phyloP scores from a whole-genome alignment of 2,329 filamentous ascomycete genomes.

The Blastomyces emzantsi region DNA sequence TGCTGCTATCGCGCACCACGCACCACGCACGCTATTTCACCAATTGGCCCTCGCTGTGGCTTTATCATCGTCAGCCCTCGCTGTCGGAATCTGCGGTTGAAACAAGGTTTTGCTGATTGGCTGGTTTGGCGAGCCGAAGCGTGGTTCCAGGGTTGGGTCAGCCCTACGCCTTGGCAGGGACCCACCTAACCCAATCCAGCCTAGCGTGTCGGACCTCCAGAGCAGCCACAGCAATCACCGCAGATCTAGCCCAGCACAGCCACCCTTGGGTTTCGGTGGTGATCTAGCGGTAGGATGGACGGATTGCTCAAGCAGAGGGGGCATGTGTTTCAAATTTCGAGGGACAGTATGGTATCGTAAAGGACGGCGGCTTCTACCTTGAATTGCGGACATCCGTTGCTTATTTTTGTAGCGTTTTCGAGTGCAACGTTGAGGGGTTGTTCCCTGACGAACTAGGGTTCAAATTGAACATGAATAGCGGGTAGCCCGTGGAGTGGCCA shows the following conservation, averaged over 20 bases:
- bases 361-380: neutral
- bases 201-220: neutral
- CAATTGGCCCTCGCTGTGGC: neutral
- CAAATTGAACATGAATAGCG: neutral
- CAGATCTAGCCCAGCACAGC: neutral
- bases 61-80: neutral
- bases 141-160: neutral
- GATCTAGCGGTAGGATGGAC: neutral
- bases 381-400: neutral
- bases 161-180: slow-evolving; percentile 7
- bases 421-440: neutral
- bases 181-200: neutral
- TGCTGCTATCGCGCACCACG: neutral
- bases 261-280: neutral
- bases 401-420: neutral
- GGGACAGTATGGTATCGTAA: neutral
- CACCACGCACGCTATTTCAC: neutral
- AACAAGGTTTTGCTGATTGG: slow-evolving; percentile 4
- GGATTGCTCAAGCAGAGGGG: neutral
- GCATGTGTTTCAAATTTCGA: neutral
- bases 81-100: neutral
- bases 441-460: neutral
- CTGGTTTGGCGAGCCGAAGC: neutral
- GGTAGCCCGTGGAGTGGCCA: neutral
- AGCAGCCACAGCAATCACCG: neutral